phyloP scores from a whole-genome alignment of 1,284 basidiomycete genomes.

The Ceratobasidium sp. region DNA sequence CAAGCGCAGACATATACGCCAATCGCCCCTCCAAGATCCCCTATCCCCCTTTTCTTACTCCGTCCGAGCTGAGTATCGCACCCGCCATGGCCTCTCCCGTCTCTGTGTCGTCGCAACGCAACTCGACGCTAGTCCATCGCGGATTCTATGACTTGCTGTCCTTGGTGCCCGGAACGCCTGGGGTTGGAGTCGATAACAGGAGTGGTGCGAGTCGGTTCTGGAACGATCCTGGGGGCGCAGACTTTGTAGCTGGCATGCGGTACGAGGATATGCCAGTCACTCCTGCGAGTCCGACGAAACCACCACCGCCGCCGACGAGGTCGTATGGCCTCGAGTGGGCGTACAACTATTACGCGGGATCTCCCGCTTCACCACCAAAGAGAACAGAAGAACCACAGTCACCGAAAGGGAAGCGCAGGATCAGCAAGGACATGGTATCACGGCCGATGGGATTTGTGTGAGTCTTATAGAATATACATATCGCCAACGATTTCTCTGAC shows the following conservation, averaged over 20 bases:
- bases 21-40: background rate
- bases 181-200: conserved; percentile 59
- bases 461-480: conserved; percentile 51
- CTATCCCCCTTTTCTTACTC: conserved; percentile 14
- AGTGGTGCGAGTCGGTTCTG: conserved; percentile 67
- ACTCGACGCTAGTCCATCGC: conserved; percentile 70
- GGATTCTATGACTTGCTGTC: conserved; percentile 87
- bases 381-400: conserved; percentile 47
- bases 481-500: conserved; percentile 5
- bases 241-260: conserved; percentile 10
- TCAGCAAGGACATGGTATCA: conserved; percentile 88
- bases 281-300: conserved; percentile 40
- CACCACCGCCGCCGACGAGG: conserved; percentile 45
- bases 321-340: conserved; percentile 24
- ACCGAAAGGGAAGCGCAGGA: conserved; percentile 61
- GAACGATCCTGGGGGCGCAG: conserved; percentile 48
- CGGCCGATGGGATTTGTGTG: conserved; percentile 85
- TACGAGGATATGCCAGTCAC: conserved; percentile 9
- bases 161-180: conserved; percentile 69
- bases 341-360: conserved; percentile 25
- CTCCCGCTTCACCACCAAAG: conserved; percentile 19
- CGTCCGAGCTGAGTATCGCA: background rate
- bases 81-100: conserved; percentile 26
- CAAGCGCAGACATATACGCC: conserved; percentile 12
- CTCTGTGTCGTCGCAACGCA: conserved; percentile 13